phyloP scores from a whole-genome alignment of 2,329 filamentous ascomycete species.

The Chrysoporthe puriensis region DNA sequence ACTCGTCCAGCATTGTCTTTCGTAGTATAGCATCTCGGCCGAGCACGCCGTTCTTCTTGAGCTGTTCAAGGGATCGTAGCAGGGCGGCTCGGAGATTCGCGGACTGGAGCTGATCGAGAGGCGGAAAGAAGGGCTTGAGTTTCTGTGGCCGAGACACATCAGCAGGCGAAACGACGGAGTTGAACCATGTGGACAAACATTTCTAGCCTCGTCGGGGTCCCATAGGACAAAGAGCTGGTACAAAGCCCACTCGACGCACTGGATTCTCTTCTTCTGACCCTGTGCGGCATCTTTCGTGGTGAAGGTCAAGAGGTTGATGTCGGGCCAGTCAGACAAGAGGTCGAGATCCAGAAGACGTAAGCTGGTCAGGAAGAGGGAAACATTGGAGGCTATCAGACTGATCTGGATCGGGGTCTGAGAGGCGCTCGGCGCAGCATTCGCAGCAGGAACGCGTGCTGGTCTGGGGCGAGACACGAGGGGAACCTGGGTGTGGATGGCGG shows the following conservation, averaged over 20 bases:
- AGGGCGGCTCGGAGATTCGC: constrained; percentile 85
- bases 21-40: constrained; percentile 80
- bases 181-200: constrained; percentile 53
- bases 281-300: constrained; percentile 66
- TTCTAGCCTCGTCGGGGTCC: constrained; percentile 75
- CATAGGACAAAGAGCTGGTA: constrained; percentile 84
- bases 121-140: constrained; percentile 87
- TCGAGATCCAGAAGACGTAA: constrained; percentile 83
- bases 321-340: constrained; percentile 76
- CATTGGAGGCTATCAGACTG: constrained; percentile 48
- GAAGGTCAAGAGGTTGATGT: constrained; percentile 72
- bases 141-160: constrained; percentile 58
- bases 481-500: constrained; percentile 14
- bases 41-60: constrained; percentile 85
- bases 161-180: constrained; percentile 2
- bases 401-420: background rate
- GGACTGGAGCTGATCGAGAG: constrained; percentile 86
- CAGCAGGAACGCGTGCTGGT: constrained; percentile 20
- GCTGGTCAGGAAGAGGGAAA: constrained; percentile 78
- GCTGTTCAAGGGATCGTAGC: constrained; percentile 77
- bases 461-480: constrained; percentile 21
- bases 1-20: constrained; percentile 97
- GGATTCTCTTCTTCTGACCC: constrained; percentile 81
- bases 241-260: constrained; percentile 87
- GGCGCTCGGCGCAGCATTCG: constrained; percentile 10